Evolutionary conservation across 2,329 filamentous ascomycete genomes (phyloP), one percentile per base, ranked within the genome.

Genomic region (Colletotrichum costaricense): DNA sequence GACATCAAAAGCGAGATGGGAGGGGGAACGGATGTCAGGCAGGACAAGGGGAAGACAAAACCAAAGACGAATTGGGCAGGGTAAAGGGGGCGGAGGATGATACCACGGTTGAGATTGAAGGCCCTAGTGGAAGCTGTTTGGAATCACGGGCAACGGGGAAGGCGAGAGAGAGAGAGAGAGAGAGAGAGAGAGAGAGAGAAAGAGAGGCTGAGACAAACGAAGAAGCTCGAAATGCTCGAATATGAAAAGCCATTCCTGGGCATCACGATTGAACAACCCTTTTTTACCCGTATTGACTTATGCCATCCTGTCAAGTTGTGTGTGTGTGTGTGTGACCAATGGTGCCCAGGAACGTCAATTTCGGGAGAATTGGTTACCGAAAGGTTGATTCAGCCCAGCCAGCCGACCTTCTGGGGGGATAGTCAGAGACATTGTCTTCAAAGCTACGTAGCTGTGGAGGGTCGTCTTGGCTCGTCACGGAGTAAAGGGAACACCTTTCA

Each of bases 171-270:
- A 64, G 12, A 69, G 52, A 28, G 69, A 49, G 42, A 22, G 30
- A 24, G 57, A n/a, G 26, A 19, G 38, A n/a, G 30, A 58, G 11
- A 69, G 35, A 28, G 69, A 46, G 42, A 30, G 28, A 64, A 19
- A 69, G 52, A 28, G 69, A 49, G 42, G 42, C 42, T 49, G 62
- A 42, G 52, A 62, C 46, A 59, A 35, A 33, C 33, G 49, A 26
- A 33, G 38, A 67, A 69, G 70, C 59, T 64, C 54, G 54, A 66
- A 69, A 72, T 72, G 70, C 70, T 72, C 66, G 66, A 69, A 72
- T 69, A 69, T 72, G 66, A 72, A 65, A 64, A 49, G 65, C 70
- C 70, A 72, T 72, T 72, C 70, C 66, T 72, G 28, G 54, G 59
- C 70, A 69, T 56, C 19, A 59, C 55, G 54, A 35, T 63, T n/a